Conservation (phyloP, 1,139 yeast genomes). For the Yamadazyma oceani region DNA sequence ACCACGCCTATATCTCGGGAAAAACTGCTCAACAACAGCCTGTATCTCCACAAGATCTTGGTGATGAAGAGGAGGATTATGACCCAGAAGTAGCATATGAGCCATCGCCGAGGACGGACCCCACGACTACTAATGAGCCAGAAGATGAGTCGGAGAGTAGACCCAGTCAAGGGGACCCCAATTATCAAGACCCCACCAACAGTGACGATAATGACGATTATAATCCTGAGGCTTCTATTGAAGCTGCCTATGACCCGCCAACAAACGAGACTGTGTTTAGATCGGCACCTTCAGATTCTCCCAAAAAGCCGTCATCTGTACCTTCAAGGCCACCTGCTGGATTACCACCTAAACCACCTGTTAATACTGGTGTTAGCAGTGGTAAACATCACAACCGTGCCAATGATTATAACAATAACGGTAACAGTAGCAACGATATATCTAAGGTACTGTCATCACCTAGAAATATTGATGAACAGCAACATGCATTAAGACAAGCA, state of each 20-base stretch:
- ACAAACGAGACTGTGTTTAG: no score
- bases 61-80: slow-evolving; percentile 3
- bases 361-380: no score
- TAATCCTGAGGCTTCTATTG: slow-evolving; percentile 22
- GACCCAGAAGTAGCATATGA: slow-evolving; percentile 5
- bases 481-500: slow-evolving; percentile 26
- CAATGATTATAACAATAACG: slow-evolving; percentile 13
- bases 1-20: no score
- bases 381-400: no score
- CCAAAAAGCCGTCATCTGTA: slow-evolving; percentile 1
- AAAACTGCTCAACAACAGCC: not conserved
- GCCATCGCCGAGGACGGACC: not conserved
- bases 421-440: not conserved
- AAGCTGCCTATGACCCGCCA: slow-evolving; percentile 1
- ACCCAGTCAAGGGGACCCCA: no score
- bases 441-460: slow-evolving; percentile 32
- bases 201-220: slow-evolving; percentile 23
- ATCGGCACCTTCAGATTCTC: slow-evolving; percentile 1
- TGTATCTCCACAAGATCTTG: not conserved
- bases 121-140: not conserved
- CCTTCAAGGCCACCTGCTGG: slow-evolving; percentile 3
- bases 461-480: slow-evolving; percentile 9
- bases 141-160: no score
- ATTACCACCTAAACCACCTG: slow-evolving; percentile 14
- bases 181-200: slow-evolving; percentile 1